These are phyloP conservation scores for Irpex sp. DNA, from an alignment of 1,284 basidiomycete genomes.

Conservation along the genomic window DNA sequence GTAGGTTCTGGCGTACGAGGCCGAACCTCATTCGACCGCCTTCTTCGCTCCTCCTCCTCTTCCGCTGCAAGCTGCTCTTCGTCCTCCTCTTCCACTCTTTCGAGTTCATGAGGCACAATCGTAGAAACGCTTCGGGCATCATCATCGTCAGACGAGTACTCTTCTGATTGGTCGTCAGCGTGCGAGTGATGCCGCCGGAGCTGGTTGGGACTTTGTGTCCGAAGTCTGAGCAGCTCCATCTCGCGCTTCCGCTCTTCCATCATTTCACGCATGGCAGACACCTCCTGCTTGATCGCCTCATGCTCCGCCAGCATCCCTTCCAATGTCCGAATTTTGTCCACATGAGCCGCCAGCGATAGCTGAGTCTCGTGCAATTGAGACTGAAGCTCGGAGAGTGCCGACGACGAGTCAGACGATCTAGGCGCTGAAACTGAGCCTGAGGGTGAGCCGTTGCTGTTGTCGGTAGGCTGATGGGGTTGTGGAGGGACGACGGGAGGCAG, in stretches of 20 bases:
- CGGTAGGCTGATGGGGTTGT: slow-evolving; percentile 37
- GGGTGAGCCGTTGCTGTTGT: slow-evolving; percentile 13
- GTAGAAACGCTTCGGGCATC: slow-evolving; percentile 62
- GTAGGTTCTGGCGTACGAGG: slow-evolving; percentile 77
- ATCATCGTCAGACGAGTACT: slow-evolving; percentile 44
- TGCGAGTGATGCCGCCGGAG: slow-evolving; percentile 22
- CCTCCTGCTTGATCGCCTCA: slow-evolving; percentile 81
- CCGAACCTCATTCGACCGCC: slow-evolving; percentile 55
- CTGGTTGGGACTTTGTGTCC: slow-evolving; percentile 15
- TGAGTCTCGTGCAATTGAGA: slow-evolving; percentile 86
- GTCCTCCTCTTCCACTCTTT: slow-evolving; percentile 72
- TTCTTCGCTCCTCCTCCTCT: slow-evolving; percentile 43
- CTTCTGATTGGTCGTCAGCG: slow-evolving; percentile 34
- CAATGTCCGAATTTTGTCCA: slow-evolving; percentile 83
- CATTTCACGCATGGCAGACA: slow-evolving; percentile 66
- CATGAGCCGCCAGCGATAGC: slow-evolving; percentile 71
- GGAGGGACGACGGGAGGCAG: slow-evolving; percentile 66
- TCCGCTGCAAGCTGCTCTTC: slow-evolving; percentile 53
- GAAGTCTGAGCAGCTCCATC: slow-evolving; percentile 26
- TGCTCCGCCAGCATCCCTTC: slow-evolving; percentile 87
- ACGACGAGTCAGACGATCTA: slow-evolving; percentile 26
- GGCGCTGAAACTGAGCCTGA: slow-evolving; percentile 19
- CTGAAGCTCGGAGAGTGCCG: slow-evolving; percentile 69
- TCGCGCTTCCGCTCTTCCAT: slow-evolving; percentile 55
- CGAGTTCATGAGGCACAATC: slow-evolving; percentile 63